phyloP scores from a whole-genome alignment of 2,329 filamentous ascomycete genomes.

The Dothistroma pini region DNA sequence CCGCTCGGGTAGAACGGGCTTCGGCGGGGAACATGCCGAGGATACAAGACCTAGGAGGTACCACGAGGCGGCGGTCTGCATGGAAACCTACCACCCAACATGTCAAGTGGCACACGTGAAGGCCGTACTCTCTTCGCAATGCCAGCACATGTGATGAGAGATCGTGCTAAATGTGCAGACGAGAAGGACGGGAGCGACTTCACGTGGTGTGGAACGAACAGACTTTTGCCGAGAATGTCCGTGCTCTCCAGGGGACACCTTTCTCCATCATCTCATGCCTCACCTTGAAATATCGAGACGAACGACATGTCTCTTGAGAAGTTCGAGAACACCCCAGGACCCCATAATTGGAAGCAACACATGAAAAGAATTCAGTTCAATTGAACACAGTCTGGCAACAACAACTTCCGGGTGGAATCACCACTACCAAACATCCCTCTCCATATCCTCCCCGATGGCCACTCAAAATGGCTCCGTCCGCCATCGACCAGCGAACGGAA shows the following conservation, averaged over 20 bases:
- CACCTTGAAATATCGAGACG: not conserved
- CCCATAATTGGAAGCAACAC: not conserved
- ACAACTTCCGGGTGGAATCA: not conserved
- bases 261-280: not conserved
- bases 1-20: not conserved
- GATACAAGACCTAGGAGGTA: not conserved
- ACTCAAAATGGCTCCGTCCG: conserved; percentile 27
- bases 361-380: not conserved
- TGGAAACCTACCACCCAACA: not conserved
- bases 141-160: not conserved
- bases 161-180: not conserved
- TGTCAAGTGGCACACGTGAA: not conserved
- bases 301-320: not conserved
- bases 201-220: not conserved
- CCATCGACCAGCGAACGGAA: conserved; percentile 27
- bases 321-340: not conserved
- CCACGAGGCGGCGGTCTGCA: too few species aligned
- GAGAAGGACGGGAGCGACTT: not conserved
- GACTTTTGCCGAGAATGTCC: not conserved
- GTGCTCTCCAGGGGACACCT: not conserved
- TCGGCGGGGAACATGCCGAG: not conserved
- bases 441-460: conserved; percentile 11
- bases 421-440: not conserved
- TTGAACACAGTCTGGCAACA: not conserved
- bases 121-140: not conserved